Conservation (phyloP, 495 filamentous ascomycete species). For the Penicillium arizonense region DNA sequence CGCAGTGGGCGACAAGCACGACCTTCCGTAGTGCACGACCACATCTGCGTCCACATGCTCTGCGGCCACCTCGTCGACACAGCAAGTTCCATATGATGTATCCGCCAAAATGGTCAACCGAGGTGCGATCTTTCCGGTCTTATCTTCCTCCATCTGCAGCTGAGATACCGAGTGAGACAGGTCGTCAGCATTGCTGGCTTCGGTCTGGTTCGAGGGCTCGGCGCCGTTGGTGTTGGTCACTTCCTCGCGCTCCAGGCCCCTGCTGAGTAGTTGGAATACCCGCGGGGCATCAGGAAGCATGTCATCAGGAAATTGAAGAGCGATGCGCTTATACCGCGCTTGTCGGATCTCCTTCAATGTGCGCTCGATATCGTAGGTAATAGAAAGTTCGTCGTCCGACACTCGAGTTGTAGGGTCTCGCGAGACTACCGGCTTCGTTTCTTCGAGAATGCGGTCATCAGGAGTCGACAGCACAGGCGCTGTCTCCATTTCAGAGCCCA, state of each 20-base stretch:
- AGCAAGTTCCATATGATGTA: conserved; percentile 95
- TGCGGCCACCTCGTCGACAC: conserved; percentile 94
- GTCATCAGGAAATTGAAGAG: conserved; percentile 90
- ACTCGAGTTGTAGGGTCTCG: conserved; percentile 31
- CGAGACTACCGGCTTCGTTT: conserved; percentile 33
- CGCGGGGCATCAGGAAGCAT: conserved; percentile 84
- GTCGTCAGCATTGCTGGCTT: conserved; percentile 15
- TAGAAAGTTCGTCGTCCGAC: conserved; percentile 68
- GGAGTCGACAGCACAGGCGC: conserved; percentile 87
- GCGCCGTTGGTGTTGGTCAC: conserved; percentile 13
- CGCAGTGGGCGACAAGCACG: conserved; percentile 88
- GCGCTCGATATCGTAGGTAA: conserved; percentile 83
- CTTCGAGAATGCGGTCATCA: conserved; percentile 74
- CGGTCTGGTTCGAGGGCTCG: conserved; percentile 9
- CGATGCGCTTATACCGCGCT: conserved; percentile 72
- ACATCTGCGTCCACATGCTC: conserved; percentile 90
- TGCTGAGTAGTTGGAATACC: conserved; percentile 67
- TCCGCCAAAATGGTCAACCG: conserved; percentile 87
- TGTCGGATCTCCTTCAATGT: conserved; percentile 72
- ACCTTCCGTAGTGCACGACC: conserved; percentile 91
- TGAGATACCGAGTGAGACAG: conserved; percentile 28
- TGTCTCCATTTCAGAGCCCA: conserved; percentile 39
- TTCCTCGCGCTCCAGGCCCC: conserved; percentile 51
- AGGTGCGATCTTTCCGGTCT: conserved; percentile 29
- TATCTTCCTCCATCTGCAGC: conserved; percentile 28